Evolutionary conservation across 768 basidiomycete genomes (phyloP).

Genomic region (Pulveroboletus sp.): DNA sequence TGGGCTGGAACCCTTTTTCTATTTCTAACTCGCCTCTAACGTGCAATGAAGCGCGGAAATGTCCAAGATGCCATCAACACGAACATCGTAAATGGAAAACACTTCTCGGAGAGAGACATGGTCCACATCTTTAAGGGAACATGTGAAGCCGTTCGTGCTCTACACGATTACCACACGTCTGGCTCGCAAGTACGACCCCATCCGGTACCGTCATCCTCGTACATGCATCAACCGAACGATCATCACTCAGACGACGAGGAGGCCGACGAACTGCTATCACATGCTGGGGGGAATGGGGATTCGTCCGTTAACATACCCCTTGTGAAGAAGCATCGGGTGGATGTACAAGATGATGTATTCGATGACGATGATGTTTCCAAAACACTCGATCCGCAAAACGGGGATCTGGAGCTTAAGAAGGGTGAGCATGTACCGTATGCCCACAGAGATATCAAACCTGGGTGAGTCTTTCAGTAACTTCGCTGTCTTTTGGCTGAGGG

Average conservation of each 20-base stretch:
- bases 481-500: constrained; percentile 3
- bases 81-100: constrained; percentile 76
- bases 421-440: constrained; percentile 82
- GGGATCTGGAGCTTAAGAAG: constrained; percentile 35
- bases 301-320: constrained; percentile 54
- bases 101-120: constrained; percentile 87
- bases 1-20: background rate
- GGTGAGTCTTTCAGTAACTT: constrained; percentile 47
- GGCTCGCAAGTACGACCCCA: constrained; percentile 23
- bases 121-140: constrained; percentile 90
- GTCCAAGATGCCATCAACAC: constrained; percentile 93
- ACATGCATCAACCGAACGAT: constrained; percentile 12
- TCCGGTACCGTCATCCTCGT: constrained; percentile 24
- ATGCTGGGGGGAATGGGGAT: constrained; percentile 64
- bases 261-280: constrained; percentile 69
- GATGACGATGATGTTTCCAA: constrained; percentile 69
- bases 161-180: constrained; percentile 80
- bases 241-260: constrained; percentile 53
- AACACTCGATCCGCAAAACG: constrained; percentile 39
- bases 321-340: constrained; percentile 49
- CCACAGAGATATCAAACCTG: constrained; percentile 95
- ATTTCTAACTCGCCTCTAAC: constrained; percentile 6
- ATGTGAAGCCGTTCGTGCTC: constrained; percentile 89
- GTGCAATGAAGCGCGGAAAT: constrained; percentile 70
- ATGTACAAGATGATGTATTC: constrained; percentile 63